These are phyloP conservation scores for Posidonia oceanica DNA, from an alignment of 116 monocot genomes.

Conservation along the genomic window DNA sequence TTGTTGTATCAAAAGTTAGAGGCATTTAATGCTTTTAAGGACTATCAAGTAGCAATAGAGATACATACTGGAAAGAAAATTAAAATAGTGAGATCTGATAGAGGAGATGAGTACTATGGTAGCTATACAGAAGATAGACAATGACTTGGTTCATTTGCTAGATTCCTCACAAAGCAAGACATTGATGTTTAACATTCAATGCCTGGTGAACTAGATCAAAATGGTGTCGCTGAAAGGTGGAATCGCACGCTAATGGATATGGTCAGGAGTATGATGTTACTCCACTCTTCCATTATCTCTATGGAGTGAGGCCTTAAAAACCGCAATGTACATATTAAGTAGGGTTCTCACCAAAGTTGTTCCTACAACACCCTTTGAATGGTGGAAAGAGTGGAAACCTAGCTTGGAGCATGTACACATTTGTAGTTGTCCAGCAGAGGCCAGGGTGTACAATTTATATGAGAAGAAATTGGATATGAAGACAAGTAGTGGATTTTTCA, in stretches of 20 bases:
- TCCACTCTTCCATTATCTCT: too few species aligned
- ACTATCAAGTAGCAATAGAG: conserved; percentile 9
- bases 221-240: too few species aligned
- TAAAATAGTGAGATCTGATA: conserved; percentile 13
- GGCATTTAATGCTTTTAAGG: conserved; percentile 11
- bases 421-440: conserved; percentile 14
- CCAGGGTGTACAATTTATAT: conserved; percentile 1
- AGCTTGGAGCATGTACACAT: conserved; percentile 1
- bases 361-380: conserved; percentile 2
- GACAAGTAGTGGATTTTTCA: conserved; percentile 4
- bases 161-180: not conserved
- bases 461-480: conserved; percentile 5
- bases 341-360: not conserved
- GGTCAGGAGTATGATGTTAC: too few species aligned
- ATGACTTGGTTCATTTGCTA: conserved; percentile 9
- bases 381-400: not conserved
- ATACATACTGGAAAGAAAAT: conserved; percentile 7
- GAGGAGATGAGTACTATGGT: conserved; percentile 17
- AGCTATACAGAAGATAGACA: not conserved
- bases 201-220: too few species aligned
- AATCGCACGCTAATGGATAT: too few species aligned
- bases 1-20: conserved; percentile 13
- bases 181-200: too few species aligned
- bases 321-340: not conserved
- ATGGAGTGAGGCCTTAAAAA: too few species aligned